Evolutionary conservation across 2,329 filamentous ascomycete species (phyloP), one percentile per base, ranked within the genome.

Genomic region (Aspergillus sp.): DNA sequence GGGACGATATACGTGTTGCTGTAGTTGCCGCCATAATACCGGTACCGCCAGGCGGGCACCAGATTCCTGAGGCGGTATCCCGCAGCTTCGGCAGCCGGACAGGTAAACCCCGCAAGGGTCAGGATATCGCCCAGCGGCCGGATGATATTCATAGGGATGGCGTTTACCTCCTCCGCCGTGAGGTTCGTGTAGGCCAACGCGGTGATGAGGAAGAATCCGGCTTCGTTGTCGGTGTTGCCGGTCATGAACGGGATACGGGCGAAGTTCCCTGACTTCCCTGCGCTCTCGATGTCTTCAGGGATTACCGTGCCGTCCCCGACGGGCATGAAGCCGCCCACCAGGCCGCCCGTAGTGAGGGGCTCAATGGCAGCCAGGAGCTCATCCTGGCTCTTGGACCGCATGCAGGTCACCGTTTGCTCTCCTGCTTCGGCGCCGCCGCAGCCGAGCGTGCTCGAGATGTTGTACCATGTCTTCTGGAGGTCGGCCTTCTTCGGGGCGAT

Each of bases 241-340:
- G 52, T 38, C 17, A 55, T 38, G 31, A 55, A 49, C 5, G 52
- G 52, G 2, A 49, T 41, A 14, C 45, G 45, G 10, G 52, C 52
- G 16, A 55, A 55, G 14, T 41, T 31, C 2, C 52, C 52, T 1
- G 36, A 34, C 9, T 46, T n/a, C 1, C 11, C 49, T 16, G 14
- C 41, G 2, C 23, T 41, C 13, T 20, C 34, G 23, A 49, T 19
- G 25, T 47, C 46, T 2, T 38, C 4, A 7, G 46, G 49, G 5
- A 55, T 5, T 13, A 50, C 25, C 10, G 38, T 29, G 4, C 50
- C 53, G 32, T 55, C 53, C 10, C 42, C 49, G 23, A 49, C 44
- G 10, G 53, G 46, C 13, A 16, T 36, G 25, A 55, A 52, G 3
- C 42, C 36, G 11, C 17, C 40, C 14, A 44, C 4, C 11, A 49